Conservation (phyloP, 83 land plant species). For the Picea abies region DNA sequence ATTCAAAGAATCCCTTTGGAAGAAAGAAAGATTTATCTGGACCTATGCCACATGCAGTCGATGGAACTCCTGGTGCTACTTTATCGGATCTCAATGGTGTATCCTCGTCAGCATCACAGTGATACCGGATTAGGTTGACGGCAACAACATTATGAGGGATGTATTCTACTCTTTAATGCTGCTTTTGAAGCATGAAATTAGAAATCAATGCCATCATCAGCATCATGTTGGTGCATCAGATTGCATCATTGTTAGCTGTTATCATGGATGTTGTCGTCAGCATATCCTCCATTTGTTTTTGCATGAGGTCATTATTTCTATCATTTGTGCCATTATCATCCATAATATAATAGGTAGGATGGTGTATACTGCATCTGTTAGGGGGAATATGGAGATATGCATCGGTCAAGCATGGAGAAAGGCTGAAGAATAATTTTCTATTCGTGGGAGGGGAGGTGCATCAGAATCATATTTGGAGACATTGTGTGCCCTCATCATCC, state of each 20-base stretch:
- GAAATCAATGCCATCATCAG: conserved; percentile 38
- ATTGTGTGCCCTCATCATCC: conserved; percentile 2
- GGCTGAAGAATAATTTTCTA: neutral
- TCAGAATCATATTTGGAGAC: neutral
- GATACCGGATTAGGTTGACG: conserved; percentile 8
- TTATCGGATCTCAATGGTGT: conserved; percentile 46
- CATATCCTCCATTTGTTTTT: conserved; percentile 35
- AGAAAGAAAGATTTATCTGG: conserved; percentile 65
- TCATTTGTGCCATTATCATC: conserved; percentile 24
- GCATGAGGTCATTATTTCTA: conserved; percentile 26
- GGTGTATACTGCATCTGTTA: neutral
- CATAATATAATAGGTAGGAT: conserved; percentile 11
- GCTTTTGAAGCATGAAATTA: conserved; percentile 20
- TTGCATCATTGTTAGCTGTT: conserved; percentile 27
- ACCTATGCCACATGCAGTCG: conserved; percentile 23
- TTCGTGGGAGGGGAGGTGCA: conserved; percentile 14
- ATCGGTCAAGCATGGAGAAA: conserved; percentile 12
- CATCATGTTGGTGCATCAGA: conserved; percentile 56
- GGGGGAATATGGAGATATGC: conserved; percentile 15
- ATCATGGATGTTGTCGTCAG: conserved; percentile 33
- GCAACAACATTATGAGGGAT: conserved; percentile 41
- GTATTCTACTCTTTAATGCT: conserved; percentile 52
- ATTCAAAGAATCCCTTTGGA: conserved; percentile 98
- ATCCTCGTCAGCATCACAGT: conserved; percentile 35
- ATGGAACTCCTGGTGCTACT: conserved; percentile 23